These are phyloP conservation scores for Fusarium tupiense DNA, from an alignment of 2,329 filamentous ascomycete species.

Conservation along the genomic window DNA sequence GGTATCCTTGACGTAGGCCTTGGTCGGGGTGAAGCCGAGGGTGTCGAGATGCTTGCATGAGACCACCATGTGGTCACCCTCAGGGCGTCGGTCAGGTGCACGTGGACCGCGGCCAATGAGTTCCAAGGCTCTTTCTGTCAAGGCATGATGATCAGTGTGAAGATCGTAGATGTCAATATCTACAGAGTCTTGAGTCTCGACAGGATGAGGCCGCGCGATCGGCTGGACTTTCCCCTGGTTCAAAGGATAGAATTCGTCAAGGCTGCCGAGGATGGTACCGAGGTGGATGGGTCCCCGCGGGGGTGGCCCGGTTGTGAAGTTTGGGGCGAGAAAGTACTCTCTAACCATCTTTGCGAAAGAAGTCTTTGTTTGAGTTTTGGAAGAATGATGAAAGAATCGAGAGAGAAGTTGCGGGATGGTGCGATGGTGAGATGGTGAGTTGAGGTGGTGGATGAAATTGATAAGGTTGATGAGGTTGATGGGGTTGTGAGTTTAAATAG, in stretches of 20 bases:
- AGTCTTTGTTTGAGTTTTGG: accelerated
- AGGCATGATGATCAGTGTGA: not conserved
- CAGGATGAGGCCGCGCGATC: not conserved
- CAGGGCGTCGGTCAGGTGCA: not conserved
- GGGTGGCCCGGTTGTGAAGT: not conserved
- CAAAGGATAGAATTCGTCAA: not conserved
- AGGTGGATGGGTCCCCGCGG: not conserved
- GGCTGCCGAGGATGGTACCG: not conserved
- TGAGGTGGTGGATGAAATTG: no score
- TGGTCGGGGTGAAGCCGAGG: accelerated
- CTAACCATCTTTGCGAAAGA: not conserved
- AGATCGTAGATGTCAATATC: not conserved
- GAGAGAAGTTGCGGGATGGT: accelerated
- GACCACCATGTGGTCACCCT: accelerated
- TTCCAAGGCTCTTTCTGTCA: not conserved
- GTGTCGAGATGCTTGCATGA: not conserved
- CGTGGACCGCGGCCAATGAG: accelerated
- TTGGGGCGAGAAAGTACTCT: not conserved
- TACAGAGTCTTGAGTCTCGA: not conserved
- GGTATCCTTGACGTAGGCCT: not conserved
- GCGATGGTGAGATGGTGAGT: no score
- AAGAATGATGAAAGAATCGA: not conserved
- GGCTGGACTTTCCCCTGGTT: not conserved
- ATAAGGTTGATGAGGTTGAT: no score
- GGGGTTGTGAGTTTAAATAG: not conserved